These are phyloP conservation scores for Claviceps arundinis DNA, from an alignment of 2,329 filamentous ascomycete species.

Conservation along the genomic window DNA sequence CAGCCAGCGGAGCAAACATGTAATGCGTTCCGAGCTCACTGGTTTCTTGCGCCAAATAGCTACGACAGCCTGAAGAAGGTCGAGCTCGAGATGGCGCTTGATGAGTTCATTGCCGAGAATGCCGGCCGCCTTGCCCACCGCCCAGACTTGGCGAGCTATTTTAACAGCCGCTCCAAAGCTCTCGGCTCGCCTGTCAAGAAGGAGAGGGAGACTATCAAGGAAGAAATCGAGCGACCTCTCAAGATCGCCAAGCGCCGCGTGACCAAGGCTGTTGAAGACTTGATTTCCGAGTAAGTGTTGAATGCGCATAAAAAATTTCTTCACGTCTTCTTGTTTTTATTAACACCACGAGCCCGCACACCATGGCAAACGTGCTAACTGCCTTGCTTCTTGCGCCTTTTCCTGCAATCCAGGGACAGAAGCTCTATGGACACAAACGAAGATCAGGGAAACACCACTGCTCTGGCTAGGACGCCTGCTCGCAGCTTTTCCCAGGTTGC, in stretches of 20 bases:
- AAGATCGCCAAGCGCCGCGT: slow-evolving; percentile 33
- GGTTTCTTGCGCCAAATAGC: slow-evolving; percentile 27
- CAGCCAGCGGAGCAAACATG: too few species aligned
- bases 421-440: slow-evolving; percentile 14
- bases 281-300: slow-evolving; percentile 30
- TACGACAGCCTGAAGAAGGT: slow-evolving; percentile 60
- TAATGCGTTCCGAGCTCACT: too few species aligned
- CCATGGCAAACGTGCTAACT: neutral
- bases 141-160: slow-evolving; percentile 59
- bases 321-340: neutral
- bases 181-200: slow-evolving; percentile 49
- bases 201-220: slow-evolving; percentile 28
- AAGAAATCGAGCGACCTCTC: slow-evolving; percentile 24
- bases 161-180: slow-evolving; percentile 49
- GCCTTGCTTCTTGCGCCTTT: neutral
- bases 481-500: slow-evolving; percentile 40
- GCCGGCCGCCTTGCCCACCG: slow-evolving; percentile 49
- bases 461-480: slow-evolving; percentile 35
- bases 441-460: slow-evolving; percentile 25
- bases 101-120: slow-evolving; percentile 60
- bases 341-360: neutral
- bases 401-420: too few species aligned
- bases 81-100: slow-evolving; percentile 64
- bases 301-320: neutral
- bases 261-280: slow-evolving; percentile 32